These are phyloP conservation scores for Grifola frondosa DNA, from an alignment of 1,284 basidiomycete genomes.

Conservation along the genomic window DNA sequence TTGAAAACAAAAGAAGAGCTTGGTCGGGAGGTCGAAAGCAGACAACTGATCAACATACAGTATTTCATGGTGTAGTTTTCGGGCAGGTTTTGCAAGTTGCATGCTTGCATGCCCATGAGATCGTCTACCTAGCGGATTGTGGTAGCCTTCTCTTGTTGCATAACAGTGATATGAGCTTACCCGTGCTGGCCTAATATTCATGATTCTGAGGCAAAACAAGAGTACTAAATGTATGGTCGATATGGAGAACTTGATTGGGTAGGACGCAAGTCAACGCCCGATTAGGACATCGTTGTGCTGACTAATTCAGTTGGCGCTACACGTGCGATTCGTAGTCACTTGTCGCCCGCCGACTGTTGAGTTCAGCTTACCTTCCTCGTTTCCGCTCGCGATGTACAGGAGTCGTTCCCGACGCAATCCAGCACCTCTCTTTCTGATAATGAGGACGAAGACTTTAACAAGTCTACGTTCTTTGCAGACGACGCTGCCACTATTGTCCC, in stretches of 20 bases:
- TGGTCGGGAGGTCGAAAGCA: not conserved
- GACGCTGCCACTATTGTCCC: constrained; percentile 48
- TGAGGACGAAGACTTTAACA: constrained; percentile 60
- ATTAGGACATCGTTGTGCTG: constrained; percentile 5
- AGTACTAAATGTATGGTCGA: too few species aligned
- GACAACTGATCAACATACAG: constrained; percentile 52
- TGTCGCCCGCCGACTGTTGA: constrained; percentile 16
- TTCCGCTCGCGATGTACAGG: constrained; percentile 43
- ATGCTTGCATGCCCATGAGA: constrained; percentile 88
- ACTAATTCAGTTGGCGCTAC: constrained; percentile 21
- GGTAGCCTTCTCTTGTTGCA: not conserved
- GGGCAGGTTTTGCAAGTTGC: constrained; percentile 84
- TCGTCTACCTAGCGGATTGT: constrained; percentile 54
- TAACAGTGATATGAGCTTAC: constrained; percentile 36
- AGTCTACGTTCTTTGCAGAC: constrained; percentile 50
- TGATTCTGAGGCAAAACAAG: too few species aligned
- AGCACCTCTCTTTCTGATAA: constrained; percentile 58
- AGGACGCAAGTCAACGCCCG: constrained; percentile 8
- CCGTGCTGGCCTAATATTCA: constrained; percentile 59
- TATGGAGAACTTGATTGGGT: not conserved
- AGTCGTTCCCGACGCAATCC: constrained; percentile 57
- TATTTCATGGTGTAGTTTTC: constrained; percentile 88
- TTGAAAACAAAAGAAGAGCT: constrained; percentile 30
- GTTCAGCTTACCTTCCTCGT: constrained; percentile 15
- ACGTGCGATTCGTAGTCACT: constrained; percentile 19